Percentiles rank a stretch among this genome's conserved stretches.
Evolutionary conservation across 2,329 filamentous ascomycete genomes (phyloP).

Genomic region (Exophiala viscosa): DNA sequence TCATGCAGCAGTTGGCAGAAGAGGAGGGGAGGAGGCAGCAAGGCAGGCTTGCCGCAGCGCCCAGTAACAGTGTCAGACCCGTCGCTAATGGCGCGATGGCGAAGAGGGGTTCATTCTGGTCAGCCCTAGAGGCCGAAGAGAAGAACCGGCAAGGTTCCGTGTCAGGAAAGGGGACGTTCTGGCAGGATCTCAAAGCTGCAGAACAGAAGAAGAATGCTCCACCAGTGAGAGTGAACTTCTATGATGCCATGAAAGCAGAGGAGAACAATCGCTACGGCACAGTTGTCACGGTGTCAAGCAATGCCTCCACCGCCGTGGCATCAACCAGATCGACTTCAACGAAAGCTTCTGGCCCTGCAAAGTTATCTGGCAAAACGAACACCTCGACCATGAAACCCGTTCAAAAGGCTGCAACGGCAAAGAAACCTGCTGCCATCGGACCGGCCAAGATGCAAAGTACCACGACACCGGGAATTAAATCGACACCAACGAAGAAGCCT

Average conservation of each 20-base stretch:
- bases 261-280: constrained; percentile 23
- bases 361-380: no score
- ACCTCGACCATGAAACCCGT: not conserved
- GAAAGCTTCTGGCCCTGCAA: not conserved
- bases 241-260: constrained; percentile 22
- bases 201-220: constrained; percentile 18
- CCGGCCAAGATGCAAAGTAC: not conserved
- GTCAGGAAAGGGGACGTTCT: constrained; percentile 23
- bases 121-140: constrained; percentile 18
- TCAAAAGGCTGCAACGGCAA: not conserved
- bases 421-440: not conserved
- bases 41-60: not conserved
- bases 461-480: not conserved
- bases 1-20: constrained; percentile 23
- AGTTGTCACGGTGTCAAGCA: constrained; percentile 23
- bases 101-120: constrained; percentile 18
- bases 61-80: not conserved
- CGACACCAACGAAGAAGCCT: constrained; percentile 4
- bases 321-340: constrained; percentile 10
- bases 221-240: constrained; percentile 19
- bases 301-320: constrained; percentile 23
- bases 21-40: constrained; percentile 22
- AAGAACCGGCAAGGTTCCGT: constrained; percentile 17
- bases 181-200: constrained; percentile 24
- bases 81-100: not conserved